Evolutionary conservation across 768 basidiomycete species (phyloP), one percentile per base, ranked within the genome.

Genomic region (Candolleomyces eurysporus): DNA sequence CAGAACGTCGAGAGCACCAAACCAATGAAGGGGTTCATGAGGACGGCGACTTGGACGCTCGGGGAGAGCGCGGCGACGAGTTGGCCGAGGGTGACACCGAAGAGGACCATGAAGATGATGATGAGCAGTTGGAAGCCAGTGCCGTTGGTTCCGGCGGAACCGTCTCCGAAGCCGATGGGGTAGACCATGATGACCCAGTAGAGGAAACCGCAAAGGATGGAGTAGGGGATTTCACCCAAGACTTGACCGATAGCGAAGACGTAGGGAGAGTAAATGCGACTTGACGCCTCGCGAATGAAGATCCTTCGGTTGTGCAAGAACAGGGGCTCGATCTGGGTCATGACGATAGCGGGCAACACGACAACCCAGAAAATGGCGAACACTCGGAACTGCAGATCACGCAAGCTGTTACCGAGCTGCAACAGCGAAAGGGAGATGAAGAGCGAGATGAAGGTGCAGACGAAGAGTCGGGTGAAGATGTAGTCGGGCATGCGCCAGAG

Each of bases 401-500:
- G 78, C 61, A 82, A 54, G 64, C 83, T 82, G 63, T 79, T 78
- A 5, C 89, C 88, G 26, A 94, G 76, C 67, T 88, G 85, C 58
- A 96, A 74, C 82, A 93, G 93, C 4, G 90, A 90, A 40, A 96
- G 75, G 32, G 89, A 89, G 63, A 92, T 79, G 70, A 85, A 85
- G 14, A 91, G 75, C 16, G 90, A 85, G 61, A 90, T 83, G 71
- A 88, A 86, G 4, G 82, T 78, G 64, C 90, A 88, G 17, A 90
- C 84, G 72, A 92, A 92, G 31, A 94, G 76, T 19, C 94, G 85
- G 55, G 86, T 92, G 78, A 88, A 94, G 57, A 92, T 85, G 71
- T 95, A 96, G 65, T 93, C 87, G 5, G 92, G 90, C 11, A 88
- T 90, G 58, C 94, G 81, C 89, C 91, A 95, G 14, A 94, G 77